phyloP scores from a whole-genome alignment of 1,139 yeast genomes.

The Meyerozyma carpophila region DNA sequence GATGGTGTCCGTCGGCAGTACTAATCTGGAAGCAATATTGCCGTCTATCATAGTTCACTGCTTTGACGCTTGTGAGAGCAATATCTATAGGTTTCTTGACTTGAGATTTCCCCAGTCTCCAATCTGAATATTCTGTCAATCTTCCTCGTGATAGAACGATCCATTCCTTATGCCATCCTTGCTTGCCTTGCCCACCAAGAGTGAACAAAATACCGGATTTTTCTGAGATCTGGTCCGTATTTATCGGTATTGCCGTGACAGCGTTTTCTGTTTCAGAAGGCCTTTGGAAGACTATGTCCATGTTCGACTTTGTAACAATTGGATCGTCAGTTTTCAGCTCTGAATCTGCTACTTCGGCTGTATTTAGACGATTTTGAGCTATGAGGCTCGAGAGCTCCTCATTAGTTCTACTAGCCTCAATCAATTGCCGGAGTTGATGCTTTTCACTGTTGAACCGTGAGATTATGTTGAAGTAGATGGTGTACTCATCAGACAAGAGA shows the following conservation, averaged over 20 bases:
- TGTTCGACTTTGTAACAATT: conserved; percentile 23
- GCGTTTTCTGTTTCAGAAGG: conserved; percentile 4
- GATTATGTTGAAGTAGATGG: conserved; percentile 29
- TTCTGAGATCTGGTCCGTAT: conserved; percentile 24
- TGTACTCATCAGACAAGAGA: conserved; percentile 23
- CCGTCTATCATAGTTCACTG: conserved; percentile 41
- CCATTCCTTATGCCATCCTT: conserved; percentile 92
- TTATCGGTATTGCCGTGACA: conserved; percentile 7
- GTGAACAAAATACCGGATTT: conserved; percentile 60
- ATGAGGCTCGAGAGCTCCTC: conserved; percentile 37
- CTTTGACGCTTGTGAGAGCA: conserved; percentile 65
- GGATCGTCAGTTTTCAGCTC: conserved; percentile 3
- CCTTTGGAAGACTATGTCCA: conserved; percentile 28
- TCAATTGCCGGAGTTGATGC: conserved; percentile 37
- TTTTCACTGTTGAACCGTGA: conserved; percentile 40
- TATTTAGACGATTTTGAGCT: conserved; percentile 23
- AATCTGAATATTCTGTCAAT: conserved; percentile 69
- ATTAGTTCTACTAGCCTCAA: conserved; percentile 36
- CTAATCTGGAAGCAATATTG: conserved; percentile 69
- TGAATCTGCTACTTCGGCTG: background rate
- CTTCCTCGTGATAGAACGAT: conserved; percentile 66
- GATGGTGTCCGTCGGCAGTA: conserved; percentile 64
- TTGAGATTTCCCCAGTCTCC: conserved; percentile 67
- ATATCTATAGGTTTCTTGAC: conserved; percentile 70
- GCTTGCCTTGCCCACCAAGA: conserved; percentile 67